Conservation (phyloP, 495 filamentous ascomycete species). For the Xylaria scruposa region DNA sequence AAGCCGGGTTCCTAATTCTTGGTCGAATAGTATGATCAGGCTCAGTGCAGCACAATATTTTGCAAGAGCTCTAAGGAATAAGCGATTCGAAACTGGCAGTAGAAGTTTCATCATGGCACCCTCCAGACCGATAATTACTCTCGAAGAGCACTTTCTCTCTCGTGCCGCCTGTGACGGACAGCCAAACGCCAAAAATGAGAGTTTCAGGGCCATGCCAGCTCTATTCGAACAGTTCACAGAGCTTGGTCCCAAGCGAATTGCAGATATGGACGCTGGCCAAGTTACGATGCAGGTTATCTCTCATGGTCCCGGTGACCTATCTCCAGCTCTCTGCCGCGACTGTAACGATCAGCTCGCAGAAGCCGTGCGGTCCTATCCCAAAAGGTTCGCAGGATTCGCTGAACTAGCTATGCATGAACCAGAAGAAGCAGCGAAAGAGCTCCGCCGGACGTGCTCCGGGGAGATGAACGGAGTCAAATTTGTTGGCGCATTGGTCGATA, state of each 20-base stretch:
- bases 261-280: conserved; percentile 57
- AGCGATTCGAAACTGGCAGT: neutral
- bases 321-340: conserved; percentile 36
- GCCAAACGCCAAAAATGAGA: conserved; percentile 22
- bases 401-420: conserved; percentile 58
- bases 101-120: neutral
- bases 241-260: conserved; percentile 47
- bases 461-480: conserved; percentile 48
- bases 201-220: conserved; percentile 37
- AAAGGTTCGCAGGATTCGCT: conserved; percentile 62
- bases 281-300: conserved; percentile 65
- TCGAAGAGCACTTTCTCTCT: conserved; percentile 67
- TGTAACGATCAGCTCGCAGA: conserved; percentile 59
- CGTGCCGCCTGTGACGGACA: conserved; percentile 34
- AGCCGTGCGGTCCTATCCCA: conserved; percentile 51
- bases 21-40: neutral
- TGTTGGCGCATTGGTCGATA: conserved; percentile 64
- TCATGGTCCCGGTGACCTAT: conserved; percentile 50
- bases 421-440: conserved; percentile 52
- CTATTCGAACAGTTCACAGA: conserved; percentile 18
- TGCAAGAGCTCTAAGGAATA: neutral
- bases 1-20: neutral
- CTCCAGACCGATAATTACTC: conserved; percentile 55
- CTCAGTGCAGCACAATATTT: neutral
- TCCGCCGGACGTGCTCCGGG: conserved; percentile 50